These are phyloP conservation scores for Clonostachys rhizophaga DNA, from an alignment of 2,329 filamentous ascomycete species.

Conservation along the genomic window DNA sequence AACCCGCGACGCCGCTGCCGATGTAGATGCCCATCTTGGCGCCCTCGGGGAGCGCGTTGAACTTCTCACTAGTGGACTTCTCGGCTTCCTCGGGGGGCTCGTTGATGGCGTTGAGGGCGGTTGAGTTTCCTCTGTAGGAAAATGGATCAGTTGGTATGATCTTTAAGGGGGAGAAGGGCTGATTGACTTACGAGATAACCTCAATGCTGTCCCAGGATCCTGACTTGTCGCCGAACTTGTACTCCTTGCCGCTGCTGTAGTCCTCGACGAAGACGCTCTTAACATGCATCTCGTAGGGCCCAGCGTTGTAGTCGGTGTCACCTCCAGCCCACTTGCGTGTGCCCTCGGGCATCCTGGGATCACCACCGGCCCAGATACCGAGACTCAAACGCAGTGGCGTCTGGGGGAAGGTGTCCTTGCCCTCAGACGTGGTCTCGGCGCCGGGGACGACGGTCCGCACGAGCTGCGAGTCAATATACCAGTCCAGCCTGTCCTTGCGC, in stretches of 20 bases:
- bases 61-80: slow-evolving; percentile 46
- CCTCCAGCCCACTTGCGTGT: slow-evolving; percentile 70
- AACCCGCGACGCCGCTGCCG: slow-evolving; percentile 34
- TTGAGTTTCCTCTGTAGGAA: slow-evolving; percentile 50
- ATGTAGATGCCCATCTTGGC: slow-evolving; percentile 51
- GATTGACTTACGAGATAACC: slow-evolving; percentile 38
- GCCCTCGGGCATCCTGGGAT: slow-evolving; percentile 46
- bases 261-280: slow-evolving; percentile 53
- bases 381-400: slow-evolving; percentile 69
- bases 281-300: slow-evolving; percentile 71
- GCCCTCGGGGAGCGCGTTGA: slow-evolving; percentile 40
- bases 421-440: slow-evolving; percentile 43
- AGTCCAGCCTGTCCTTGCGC: slow-evolving; percentile 63
- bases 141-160: slow-evolving; percentile 7
- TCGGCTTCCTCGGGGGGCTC: slow-evolving; percentile 22
- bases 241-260: slow-evolving; percentile 59
- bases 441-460: slow-evolving; percentile 59
- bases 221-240: slow-evolving; percentile 56
- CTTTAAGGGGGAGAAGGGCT: neutral
- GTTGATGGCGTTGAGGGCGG: slow-evolving; percentile 38
- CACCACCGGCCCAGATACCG: slow-evolving; percentile 62
- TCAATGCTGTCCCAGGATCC: slow-evolving; percentile 64
- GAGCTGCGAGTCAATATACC: slow-evolving; percentile 63
- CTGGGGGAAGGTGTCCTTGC: slow-evolving; percentile 64
- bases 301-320: slow-evolving; percentile 58